Conservation (phyloP, 2,329 filamentous ascomycete species). For the Trichoderma sp. region DNA sequence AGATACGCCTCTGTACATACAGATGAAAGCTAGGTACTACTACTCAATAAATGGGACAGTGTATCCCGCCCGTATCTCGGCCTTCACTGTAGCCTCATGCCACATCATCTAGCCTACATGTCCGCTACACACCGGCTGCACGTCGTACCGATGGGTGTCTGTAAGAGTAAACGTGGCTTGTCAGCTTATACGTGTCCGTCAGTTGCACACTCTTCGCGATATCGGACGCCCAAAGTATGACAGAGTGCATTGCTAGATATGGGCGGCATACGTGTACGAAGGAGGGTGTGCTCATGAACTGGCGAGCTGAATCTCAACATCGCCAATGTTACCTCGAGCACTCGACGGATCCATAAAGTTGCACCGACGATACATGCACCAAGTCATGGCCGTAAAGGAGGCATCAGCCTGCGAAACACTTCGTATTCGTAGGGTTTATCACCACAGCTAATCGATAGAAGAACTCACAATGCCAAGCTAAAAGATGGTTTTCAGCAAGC, state of each 20-base stretch:
- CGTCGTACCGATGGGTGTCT: background rate
- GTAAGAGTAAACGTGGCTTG: background rate
- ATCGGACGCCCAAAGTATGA: background rate
- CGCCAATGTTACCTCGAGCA: background rate
- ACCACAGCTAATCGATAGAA: no score
- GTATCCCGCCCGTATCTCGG: background rate
- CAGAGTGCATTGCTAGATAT: background rate
- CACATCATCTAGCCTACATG: slow-evolving; percentile 6
- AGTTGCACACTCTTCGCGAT: background rate
- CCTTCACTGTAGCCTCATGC: background rate
- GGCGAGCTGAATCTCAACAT: background rate
- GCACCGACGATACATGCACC: background rate
- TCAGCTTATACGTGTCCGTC: background rate
- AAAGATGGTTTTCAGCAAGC: no score
- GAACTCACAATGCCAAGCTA: no score
- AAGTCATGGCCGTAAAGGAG: background rate
- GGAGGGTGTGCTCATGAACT: background rate
- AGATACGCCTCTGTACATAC: background rate
- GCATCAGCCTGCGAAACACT: background rate
- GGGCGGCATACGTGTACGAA: background rate
- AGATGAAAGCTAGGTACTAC: no score
- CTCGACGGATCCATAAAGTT: background rate
- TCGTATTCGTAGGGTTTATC: no score
- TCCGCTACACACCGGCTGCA: background rate
- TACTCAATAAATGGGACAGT: background rate